These are phyloP conservation scores for Umbelopsis vinacea DNA, from an alignment of 192 early-diverging fungal genomes.

Conservation along the genomic window DNA sequence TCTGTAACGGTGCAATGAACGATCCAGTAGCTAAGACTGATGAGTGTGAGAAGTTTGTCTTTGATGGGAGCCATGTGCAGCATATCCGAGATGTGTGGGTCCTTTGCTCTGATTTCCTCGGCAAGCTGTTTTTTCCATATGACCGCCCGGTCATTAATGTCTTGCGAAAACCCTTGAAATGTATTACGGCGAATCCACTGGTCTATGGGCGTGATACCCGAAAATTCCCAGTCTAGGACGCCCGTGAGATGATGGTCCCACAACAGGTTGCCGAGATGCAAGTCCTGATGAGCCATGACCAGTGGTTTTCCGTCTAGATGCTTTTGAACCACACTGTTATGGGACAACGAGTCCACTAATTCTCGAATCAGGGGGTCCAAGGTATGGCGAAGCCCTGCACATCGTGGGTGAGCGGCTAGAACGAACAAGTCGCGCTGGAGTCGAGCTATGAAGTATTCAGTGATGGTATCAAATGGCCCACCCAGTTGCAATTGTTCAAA, in stretches of 20 bases:
- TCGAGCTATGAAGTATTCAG: neutral
- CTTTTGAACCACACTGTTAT: neutral
- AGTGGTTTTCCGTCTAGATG: neutral
- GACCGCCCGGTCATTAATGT: neutral
- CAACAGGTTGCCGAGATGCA: conserved; percentile 10
- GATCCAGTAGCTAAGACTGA: conserved; percentile 6
- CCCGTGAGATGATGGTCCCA: neutral
- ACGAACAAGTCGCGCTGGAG: conserved; percentile 4
- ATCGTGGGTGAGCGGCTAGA: neutral
- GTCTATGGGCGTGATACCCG: neutral
- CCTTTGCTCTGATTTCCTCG: neutral
- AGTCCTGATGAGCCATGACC: neutral
- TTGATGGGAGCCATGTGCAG: neutral
- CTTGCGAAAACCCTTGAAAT: neutral
- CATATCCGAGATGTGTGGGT: neutral
- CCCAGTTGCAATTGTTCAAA: conserved; percentile 2
- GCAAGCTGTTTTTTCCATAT: neutral
- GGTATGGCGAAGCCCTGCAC: neutral
- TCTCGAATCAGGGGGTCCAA: neutral
- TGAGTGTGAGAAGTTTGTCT: neutral
- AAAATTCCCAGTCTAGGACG: conserved; percentile 10
- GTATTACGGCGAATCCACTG: conserved; percentile 20
- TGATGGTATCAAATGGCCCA: neutral
- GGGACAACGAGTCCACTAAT: neutral
- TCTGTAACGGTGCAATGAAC: conserved; percentile 8